A percentile compares a stretch with the other conserved stretches of the same genome.
phyloP scores from a whole-genome alignment of 306 rosid genomes.

The Alnus glutinosa region DNA sequence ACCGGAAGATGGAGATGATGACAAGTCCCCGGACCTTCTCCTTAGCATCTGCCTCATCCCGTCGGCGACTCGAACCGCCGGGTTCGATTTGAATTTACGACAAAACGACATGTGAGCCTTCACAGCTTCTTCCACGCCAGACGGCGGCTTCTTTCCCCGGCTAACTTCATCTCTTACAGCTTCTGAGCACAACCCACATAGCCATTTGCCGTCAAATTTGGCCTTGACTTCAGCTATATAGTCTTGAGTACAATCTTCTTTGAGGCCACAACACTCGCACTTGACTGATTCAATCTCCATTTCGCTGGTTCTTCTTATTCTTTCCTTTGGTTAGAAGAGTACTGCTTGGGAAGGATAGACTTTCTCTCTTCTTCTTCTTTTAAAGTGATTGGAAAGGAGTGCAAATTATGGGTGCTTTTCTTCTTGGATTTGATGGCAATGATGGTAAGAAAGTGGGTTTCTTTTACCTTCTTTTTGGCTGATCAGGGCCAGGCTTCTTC shows the following conservation, averaged over 20 bases:
- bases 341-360: conserved; percentile 25
- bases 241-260: conserved; percentile 93
- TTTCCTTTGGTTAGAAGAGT: too few species aligned
- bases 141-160: conserved; percentile 52
- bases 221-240: conserved; percentile 70
- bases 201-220: conserved; percentile 88
- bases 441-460: conserved; percentile 42
- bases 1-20: conserved; percentile 50
- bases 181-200: conserved; percentile 97
- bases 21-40: conserved; percentile 67
- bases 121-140: conserved; percentile 85
- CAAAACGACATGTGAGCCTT: conserved; percentile 98
- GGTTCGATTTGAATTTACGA: conserved; percentile 81
- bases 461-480: conserved; percentile 25
- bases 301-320: too few species aligned
- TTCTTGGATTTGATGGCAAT: conserved; percentile 45
- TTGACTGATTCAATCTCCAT: conserved; percentile 80
- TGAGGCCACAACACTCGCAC: conserved; percentile 95
- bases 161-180: conserved; percentile 89
- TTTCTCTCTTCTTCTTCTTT: neutral
- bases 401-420: conserved; percentile 16
- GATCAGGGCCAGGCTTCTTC: conserved; percentile 12
- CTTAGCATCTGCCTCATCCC: conserved; percentile 98
- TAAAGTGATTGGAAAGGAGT: conserved; percentile 13
- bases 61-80: conserved; percentile 86